These are phyloP conservation scores for Scenedesmus sp. DNA, from an alignment of 163 green algal species.

Conservation along the genomic window DNA sequence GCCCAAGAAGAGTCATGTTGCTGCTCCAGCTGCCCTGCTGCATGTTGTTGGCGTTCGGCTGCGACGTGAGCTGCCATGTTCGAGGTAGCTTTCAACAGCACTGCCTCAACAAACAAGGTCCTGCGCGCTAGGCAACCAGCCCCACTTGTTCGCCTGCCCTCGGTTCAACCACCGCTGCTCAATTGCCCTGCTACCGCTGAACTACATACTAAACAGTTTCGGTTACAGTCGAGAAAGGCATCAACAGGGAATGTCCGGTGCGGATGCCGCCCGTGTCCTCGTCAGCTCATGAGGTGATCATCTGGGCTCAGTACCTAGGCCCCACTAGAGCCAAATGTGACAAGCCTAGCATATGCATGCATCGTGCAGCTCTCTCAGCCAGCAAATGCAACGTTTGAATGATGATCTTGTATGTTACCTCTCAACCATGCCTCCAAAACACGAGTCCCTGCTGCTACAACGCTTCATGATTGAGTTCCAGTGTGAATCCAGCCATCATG, in stretches of 20 bases:
- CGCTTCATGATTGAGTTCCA: background rate
- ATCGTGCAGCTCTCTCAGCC: too few species aligned
- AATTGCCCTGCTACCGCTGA: background rate
- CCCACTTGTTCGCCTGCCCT: background rate
- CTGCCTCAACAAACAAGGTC: background rate
- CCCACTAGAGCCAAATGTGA: background rate
- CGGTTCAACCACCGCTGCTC: background rate
- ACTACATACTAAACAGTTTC: background rate
- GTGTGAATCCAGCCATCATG: background rate
- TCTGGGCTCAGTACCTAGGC: too few species aligned
- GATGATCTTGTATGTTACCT: too few species aligned
- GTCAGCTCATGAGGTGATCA: background rate
- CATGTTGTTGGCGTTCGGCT: background rate
- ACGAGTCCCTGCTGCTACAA: too few species aligned
- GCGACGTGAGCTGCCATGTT: background rate
- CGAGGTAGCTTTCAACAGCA: background rate
- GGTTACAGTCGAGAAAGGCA: background rate
- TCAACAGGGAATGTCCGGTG: background rate
- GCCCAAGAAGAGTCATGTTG: background rate
- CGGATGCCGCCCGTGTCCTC: background rate
- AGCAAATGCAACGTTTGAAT: too few species aligned
- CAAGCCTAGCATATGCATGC: background rate
- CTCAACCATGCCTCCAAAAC: background rate
- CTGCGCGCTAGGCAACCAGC: background rate
- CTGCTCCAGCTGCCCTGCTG: slow-evolving; percentile 4